Percentiles rank a stretch among this genome's conserved stretches.
Evolutionary conservation across 176 grass and related monocot species (phyloP).

Genomic region (Phragmites australis): DNA sequence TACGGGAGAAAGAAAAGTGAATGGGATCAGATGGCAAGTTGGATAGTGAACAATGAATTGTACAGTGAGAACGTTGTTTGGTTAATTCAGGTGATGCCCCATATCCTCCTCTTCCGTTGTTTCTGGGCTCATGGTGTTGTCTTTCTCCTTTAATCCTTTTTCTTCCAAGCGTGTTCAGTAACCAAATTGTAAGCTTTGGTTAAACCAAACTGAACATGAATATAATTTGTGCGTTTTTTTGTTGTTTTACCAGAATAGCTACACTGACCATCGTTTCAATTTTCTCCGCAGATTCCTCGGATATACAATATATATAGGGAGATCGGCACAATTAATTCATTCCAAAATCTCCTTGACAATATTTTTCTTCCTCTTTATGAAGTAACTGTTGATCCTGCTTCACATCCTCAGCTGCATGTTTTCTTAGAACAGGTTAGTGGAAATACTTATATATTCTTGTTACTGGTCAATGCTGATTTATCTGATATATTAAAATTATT

Average conservation of each 20-base stretch:
- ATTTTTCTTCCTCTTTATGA: constrained; percentile 97
- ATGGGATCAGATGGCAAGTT: constrained; percentile 97
- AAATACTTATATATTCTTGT: constrained; percentile 22
- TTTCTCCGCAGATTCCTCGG: constrained; percentile 74
- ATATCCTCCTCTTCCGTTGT: not conserved
- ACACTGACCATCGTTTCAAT: constrained; percentile 19
- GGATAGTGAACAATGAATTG: constrained; percentile 96
- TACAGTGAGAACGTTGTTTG: constrained; percentile 97
- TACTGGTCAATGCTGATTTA: not conserved
- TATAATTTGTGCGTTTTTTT: not conserved
- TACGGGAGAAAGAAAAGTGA: constrained; percentile 99
- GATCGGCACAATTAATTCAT: constrained; percentile 92
- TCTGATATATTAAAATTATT: no score
- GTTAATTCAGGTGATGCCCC: constrained; percentile 79
- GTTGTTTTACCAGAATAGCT: not conserved
- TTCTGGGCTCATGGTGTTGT: not conserved
- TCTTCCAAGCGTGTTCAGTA: not conserved
- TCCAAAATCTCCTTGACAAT: constrained; percentile 94
- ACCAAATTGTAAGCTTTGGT: not conserved
- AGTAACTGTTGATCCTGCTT: constrained; percentile 85
- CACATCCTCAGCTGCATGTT: constrained; percentile 88
- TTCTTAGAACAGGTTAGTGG: constrained; percentile 87
- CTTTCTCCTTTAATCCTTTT: not conserved
- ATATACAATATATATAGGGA: constrained; percentile 97
- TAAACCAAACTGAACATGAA: not conserved